These are phyloP conservation scores for Verticillium zaregamsianum DNA, from an alignment of 2,329 filamentous ascomycete genomes.

Conservation along the genomic window DNA sequence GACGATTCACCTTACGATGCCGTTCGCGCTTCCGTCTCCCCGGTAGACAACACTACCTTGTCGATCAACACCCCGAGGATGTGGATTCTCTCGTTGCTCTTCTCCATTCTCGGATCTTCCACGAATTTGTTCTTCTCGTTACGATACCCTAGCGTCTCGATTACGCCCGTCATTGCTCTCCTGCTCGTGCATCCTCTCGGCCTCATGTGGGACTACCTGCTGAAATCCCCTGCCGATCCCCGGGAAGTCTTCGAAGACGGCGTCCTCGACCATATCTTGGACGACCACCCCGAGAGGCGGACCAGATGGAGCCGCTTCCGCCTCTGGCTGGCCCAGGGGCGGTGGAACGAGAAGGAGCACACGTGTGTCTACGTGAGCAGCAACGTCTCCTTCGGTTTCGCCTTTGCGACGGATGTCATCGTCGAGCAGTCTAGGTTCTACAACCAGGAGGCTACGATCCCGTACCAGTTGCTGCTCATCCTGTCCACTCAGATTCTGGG, in stretches of 20 bases:
- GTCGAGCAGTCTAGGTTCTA: constrained; percentile 90
- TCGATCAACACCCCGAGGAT: constrained; percentile 86
- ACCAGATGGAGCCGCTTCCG: constrained; percentile 44
- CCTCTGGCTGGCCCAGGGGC: constrained; percentile 73
- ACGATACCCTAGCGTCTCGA: constrained; percentile 85
- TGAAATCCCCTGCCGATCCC: constrained; percentile 44
- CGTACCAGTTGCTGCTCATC: constrained; percentile 78
- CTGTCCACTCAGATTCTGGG: constrained; percentile 83
- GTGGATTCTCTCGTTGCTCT: constrained; percentile 78
- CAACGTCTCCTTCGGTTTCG: constrained; percentile 86
- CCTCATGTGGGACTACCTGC: constrained; percentile 68
- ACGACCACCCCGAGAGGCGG: constrained; percentile 11
- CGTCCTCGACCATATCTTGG: constrained; percentile 17
- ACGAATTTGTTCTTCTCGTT: constrained; percentile 87
- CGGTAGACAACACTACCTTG: constrained; percentile 69
- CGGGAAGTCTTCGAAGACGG: constrained; percentile 32
- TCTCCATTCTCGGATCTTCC: constrained; percentile 75
- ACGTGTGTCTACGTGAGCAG: constrained; percentile 86
- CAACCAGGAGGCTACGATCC: constrained; percentile 70
- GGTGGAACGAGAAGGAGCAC: constrained; percentile 86
- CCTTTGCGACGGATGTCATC: constrained; percentile 85
- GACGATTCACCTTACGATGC: constrained; percentile 75
- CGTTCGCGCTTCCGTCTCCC: constrained; percentile 74
- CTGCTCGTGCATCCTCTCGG: constrained; percentile 82
- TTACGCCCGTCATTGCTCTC: constrained; percentile 83